These are phyloP conservation scores for Sarocladiaceae sp. DNA, from an alignment of 2,329 filamentous ascomycete genomes.

Conservation along the genomic window DNA sequence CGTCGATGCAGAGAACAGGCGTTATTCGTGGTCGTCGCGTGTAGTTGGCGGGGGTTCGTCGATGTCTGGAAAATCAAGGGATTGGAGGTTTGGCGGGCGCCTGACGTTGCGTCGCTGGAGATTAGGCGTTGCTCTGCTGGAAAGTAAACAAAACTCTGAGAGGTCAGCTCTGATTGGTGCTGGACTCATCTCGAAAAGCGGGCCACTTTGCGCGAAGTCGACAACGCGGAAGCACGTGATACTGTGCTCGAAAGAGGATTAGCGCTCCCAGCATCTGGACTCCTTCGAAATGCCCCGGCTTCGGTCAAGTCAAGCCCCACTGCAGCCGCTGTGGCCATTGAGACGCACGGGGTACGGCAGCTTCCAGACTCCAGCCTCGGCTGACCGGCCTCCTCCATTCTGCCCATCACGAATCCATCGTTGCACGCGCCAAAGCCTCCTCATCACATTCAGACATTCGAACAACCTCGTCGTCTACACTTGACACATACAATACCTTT, in stretches of 20 bases:
- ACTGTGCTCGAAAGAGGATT: background rate
- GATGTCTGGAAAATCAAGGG: slow-evolving; percentile 3
- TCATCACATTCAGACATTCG: slow-evolving; percentile 11
- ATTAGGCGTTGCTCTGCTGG: slow-evolving; percentile 30
- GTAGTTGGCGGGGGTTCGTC: slow-evolving; percentile 1
- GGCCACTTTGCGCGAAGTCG: slow-evolving; percentile 5
- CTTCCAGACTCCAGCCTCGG: slow-evolving; percentile 19
- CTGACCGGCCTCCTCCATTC: slow-evolving; percentile 15
- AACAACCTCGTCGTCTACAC: slow-evolving; percentile 8
- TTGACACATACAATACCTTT: background rate
- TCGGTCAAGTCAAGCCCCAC: slow-evolving; percentile 3
- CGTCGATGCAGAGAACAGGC: background rate
- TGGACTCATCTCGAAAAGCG: background rate
- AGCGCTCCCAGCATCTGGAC: no score
- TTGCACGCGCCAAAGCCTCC: slow-evolving; percentile 16
- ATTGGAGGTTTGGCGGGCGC: background rate
- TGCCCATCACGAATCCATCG: slow-evolving; percentile 10
- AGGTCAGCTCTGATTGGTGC: slow-evolving; percentile 15
- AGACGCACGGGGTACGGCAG: background rate
- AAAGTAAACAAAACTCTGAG: slow-evolving; percentile 38
- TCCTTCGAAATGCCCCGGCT: background rate
- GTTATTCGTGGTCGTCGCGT: background rate
- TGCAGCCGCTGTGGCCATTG: background rate
- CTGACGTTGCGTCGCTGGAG: slow-evolving; percentile 7
- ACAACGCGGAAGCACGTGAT: slow-evolving; percentile 21